Evolutionary conservation across 169 alveolate genomes (phyloP).

Genomic region (Sarcocystis neurona): DNA sequence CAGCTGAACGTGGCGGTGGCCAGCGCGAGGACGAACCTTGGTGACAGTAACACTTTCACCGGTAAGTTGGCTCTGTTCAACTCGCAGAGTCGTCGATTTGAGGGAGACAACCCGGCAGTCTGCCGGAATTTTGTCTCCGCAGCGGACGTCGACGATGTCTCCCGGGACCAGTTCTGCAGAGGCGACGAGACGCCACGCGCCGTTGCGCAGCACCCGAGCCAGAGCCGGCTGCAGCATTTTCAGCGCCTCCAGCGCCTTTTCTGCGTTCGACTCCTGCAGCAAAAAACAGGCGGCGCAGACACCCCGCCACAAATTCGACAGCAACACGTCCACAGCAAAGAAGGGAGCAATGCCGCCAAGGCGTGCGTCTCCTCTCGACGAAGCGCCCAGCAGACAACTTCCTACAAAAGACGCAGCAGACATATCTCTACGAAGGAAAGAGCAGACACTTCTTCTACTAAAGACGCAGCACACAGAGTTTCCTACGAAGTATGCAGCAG

Average conservation of each 20-base stretch:
- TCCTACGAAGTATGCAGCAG: too few species aligned
- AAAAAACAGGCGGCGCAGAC: not conserved
- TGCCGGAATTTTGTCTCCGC: conserved; percentile 98
- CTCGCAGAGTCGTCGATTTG: conserved; percentile 91
- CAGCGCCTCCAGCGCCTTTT: conserved; percentile 95
- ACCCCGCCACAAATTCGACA: not conserved
- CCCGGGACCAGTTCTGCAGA: conserved; percentile 95
- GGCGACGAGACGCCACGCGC: conserved; percentile 90
- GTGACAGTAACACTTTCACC: conserved; percentile 95
- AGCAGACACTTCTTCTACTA: too few species aligned
- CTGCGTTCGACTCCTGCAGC: conserved; percentile 94
- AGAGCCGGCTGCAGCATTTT: conserved; percentile 93
- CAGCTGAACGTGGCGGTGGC: too few species aligned
- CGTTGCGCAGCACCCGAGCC: conserved; percentile 91
- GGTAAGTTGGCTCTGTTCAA: conserved; percentile 94
- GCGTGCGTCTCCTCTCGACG: not conserved
- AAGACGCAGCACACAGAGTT: too few species aligned
- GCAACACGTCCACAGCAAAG: not conserved
- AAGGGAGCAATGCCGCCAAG: not conserved
- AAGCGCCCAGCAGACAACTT: too few species aligned
- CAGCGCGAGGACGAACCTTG: conserved; percentile 63
- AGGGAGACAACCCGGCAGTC: conserved; percentile 91
- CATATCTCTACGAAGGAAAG: too few species aligned
- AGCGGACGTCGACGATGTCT: conserved; percentile 93
- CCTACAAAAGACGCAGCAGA: too few species aligned